phyloP scores from a whole-genome alignment of 495 filamentous ascomycete species.

The Neurospora tetraspora region DNA sequence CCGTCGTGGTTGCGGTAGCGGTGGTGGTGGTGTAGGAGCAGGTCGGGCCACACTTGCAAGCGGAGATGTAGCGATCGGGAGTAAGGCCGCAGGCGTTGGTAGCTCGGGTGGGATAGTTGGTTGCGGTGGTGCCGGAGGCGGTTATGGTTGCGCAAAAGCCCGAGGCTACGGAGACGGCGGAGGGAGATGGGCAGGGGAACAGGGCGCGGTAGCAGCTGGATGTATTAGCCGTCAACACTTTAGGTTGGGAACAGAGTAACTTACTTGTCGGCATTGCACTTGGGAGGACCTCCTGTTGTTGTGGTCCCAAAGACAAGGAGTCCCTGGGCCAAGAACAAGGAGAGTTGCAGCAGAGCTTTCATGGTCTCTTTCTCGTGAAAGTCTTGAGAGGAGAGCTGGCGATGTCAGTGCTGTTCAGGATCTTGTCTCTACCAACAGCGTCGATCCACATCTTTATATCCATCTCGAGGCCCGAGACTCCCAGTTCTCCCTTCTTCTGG shows the following conservation, averaged over 20 bases:
- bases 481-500: no score
- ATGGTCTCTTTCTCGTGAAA: neutral
- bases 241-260: neutral
- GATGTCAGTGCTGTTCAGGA: neutral
- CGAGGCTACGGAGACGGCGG: slow-evolving; percentile 7
- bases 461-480: no score
- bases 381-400: neutral
- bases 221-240: neutral
- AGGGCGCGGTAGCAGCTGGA: slow-evolving; percentile 14
- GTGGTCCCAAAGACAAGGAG: neutral
- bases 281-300: neutral
- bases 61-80: slow-evolving; percentile 13
- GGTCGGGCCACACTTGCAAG: slow-evolving; percentile 12
- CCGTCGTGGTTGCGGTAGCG: slow-evolving; percentile 1
- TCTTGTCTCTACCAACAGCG: no score
- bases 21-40: slow-evolving; percentile 4
- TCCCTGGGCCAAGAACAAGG: neutral
- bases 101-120: slow-evolving; percentile 14
- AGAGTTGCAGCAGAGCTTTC: neutral
- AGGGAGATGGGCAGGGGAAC: slow-evolving; percentile 11
- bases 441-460: no score
- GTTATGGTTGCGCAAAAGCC: slow-evolving; percentile 15
- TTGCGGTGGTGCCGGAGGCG: slow-evolving; percentile 8
- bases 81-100: slow-evolving; percentile 9
- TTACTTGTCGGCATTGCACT: neutral